phyloP scores from a whole-genome alignment of 768 basidiomycete genomes.

The Boletellus ananas region DNA sequence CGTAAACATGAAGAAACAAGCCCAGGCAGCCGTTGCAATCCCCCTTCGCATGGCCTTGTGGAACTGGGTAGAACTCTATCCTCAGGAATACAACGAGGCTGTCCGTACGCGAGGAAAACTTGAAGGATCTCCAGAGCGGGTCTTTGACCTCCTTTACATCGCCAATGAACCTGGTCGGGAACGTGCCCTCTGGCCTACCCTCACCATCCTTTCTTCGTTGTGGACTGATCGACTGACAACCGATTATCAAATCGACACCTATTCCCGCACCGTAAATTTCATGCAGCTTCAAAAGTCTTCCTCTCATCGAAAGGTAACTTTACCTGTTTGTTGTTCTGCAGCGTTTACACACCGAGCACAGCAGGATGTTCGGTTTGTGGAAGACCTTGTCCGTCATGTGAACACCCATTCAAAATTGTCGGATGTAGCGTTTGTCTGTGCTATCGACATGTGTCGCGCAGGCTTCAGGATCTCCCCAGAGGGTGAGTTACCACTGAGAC shows the following conservation, averaged over 20 bases:
- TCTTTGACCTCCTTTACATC: conserved; percentile 75
- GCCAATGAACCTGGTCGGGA: conserved; percentile 42
- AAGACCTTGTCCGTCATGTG: conserved; percentile 60
- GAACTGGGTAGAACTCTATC: conserved; percentile 85
- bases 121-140: conserved; percentile 81
- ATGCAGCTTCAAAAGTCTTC: conserved; percentile 29
- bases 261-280: conserved; percentile 30
- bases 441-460: conserved; percentile 73
- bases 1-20: conserved; percentile 74
- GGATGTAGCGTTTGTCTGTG: conserved; percentile 68
- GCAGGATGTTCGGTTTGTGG: conserved; percentile 54
- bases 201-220: conserved; percentile 69
- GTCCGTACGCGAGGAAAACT: conserved; percentile 58
- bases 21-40: conserved; percentile 66
- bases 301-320: conserved; percentile 29
- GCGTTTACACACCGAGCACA: conserved; percentile 2
- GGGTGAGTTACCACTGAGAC: conserved; percentile 58
- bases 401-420: conserved; percentile 51
- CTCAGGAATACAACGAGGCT: conserved; percentile 72
- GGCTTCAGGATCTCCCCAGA: conserved; percentile 50
- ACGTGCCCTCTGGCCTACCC: conserved; percentile 72
- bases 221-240: conserved; percentile 68
- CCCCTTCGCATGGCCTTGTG: conserved; percentile 77
- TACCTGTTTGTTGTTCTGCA: neutral
- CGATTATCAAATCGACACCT: conserved; percentile 46